These are phyloP conservation scores for Mortierella sp. DNA, from an alignment of 371 early-diverging fungal species.

Conservation along the genomic window DNA sequence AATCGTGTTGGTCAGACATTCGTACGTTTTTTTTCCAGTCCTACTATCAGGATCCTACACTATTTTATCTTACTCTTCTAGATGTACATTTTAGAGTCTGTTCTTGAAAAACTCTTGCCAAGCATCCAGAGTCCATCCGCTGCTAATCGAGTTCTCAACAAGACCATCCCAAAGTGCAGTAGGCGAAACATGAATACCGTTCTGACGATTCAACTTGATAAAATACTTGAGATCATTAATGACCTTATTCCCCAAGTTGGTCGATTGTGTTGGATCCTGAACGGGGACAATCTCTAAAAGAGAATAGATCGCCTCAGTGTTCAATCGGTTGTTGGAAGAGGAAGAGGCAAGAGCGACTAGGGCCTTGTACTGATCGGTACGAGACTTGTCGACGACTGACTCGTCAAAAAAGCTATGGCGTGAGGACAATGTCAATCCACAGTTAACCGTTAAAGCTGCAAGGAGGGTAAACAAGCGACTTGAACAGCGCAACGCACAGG, in stretches of 20 bases:
- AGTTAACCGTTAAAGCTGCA: background rate
- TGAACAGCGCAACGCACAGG: too few relatives aligned
- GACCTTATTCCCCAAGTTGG: slow-evolving; percentile 54
- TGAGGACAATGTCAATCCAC: background rate
- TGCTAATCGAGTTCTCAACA: slow-evolving; percentile 73
- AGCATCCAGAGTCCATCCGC: slow-evolving; percentile 76
- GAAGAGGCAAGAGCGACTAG: slow-evolving; percentile 63
- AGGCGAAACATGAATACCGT: slow-evolving; percentile 82
- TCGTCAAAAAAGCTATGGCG: slow-evolving; percentile 74
- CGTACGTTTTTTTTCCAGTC: too few relatives aligned
- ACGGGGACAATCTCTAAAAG: slow-evolving; percentile 60
- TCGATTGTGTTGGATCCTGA: slow-evolving; percentile 52
- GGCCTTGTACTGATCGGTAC: slow-evolving; percentile 56
- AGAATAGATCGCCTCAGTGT: slow-evolving; percentile 55
- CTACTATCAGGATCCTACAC: too few relatives aligned
- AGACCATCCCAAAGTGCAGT: slow-evolving; percentile 80
- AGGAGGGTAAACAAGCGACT: too few relatives aligned
- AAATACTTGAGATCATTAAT: slow-evolving; percentile 75
- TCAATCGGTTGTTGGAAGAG: slow-evolving; percentile 50
- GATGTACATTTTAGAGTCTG: slow-evolving; percentile 20
- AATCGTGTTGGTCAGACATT: too few relatives aligned
- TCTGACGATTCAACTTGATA: slow-evolving; percentile 73
- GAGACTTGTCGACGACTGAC: slow-evolving; percentile 64
- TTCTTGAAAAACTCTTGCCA: slow-evolving; percentile 70
- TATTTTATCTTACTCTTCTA: too few relatives aligned